These are phyloP conservation scores for Shiraia bambusicola DNA, from an alignment of 2,329 filamentous ascomycete genomes.

Conservation along the genomic window DNA sequence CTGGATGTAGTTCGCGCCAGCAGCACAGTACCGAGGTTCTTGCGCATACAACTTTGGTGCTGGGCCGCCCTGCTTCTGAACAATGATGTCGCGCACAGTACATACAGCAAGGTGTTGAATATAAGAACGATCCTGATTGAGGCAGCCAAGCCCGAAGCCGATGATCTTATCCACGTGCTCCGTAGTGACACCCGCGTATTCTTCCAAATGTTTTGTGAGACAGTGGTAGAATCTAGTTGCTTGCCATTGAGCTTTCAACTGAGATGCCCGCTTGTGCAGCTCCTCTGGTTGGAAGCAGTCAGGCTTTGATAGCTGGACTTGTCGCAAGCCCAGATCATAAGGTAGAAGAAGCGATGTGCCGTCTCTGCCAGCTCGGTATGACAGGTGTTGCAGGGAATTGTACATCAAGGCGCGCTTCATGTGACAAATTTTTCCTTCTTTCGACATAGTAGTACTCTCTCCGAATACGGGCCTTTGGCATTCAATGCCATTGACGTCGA, in stretches of 20 bases:
- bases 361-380: not conserved
- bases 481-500: slow-evolving; percentile 2
- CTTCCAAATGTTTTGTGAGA: not conserved
- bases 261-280: not conserved
- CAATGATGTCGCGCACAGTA: slow-evolving; percentile 3
- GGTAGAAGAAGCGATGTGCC: not conserved
- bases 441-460: not conserved
- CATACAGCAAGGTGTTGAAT: slow-evolving; percentile 4
- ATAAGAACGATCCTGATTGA: not conserved
- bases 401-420: slow-evolving; percentile 1
- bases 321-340: not conserved
- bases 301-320: not conserved
- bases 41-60: slow-evolving; percentile 1
- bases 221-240: not conserved
- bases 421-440: not conserved
- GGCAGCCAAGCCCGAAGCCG: slow-evolving; percentile 2
- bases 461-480: not conserved
- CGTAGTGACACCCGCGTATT: not conserved
- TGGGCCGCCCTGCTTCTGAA: not conserved
- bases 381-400: slow-evolving; percentile 1
- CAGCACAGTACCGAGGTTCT: not conserved
- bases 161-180: slow-evolving; percentile 5
- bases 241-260: not conserved
- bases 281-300: too few relatives aligned
- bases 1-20: not conserved